Percentiles rank a stretch among this genome's conserved stretches.
Evolutionary conservation across 495 filamentous ascomycete species (phyloP).

Genomic region (Podospora comata): DNA sequence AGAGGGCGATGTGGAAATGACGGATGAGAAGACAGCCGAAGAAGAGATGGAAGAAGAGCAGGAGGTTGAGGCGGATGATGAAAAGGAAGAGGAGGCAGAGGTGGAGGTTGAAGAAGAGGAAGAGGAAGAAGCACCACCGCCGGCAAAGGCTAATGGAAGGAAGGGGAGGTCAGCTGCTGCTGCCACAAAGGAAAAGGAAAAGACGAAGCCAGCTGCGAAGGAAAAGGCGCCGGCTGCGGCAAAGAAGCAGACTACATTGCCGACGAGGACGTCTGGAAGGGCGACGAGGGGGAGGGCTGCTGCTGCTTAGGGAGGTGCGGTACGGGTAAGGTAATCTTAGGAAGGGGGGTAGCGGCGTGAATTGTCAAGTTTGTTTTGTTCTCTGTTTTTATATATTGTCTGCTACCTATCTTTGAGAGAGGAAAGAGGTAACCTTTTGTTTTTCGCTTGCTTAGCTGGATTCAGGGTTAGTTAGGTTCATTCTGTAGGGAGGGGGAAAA

Average conservation of each 20-base stretch:
- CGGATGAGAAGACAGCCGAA: slow-evolving; percentile 21
- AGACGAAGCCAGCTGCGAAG: not conserved
- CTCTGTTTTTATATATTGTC: not conserved
- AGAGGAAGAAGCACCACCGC: not conserved
- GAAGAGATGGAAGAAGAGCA: slow-evolving; percentile 13
- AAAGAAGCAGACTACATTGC: slow-evolving; percentile 3
- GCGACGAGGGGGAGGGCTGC: slow-evolving; percentile 11
- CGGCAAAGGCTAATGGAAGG: not conserved
- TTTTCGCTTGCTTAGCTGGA: not conserved
- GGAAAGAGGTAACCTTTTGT: not conserved
- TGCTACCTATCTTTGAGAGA: not conserved
- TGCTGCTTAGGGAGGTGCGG: not conserved
- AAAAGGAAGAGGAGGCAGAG: slow-evolving; percentile 1
- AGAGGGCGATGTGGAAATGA: slow-evolving; percentile 24
- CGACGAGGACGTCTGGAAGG: slow-evolving; percentile 3
- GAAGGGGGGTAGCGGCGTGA: not conserved
- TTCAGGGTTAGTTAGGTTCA: not conserved
- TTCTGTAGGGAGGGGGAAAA: not conserved
- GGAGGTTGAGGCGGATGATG: not conserved
- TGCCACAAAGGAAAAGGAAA: not conserved
- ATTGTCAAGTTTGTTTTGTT: not conserved
- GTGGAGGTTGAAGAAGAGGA: not conserved
- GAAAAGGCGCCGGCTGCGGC: not conserved
- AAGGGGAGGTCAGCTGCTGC: not conserved
- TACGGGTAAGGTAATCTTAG: not conserved